These are phyloP conservation scores for Talaromyces sp. DNA, from an alignment of 2,329 filamentous ascomycete genomes.

Conservation along the genomic window DNA sequence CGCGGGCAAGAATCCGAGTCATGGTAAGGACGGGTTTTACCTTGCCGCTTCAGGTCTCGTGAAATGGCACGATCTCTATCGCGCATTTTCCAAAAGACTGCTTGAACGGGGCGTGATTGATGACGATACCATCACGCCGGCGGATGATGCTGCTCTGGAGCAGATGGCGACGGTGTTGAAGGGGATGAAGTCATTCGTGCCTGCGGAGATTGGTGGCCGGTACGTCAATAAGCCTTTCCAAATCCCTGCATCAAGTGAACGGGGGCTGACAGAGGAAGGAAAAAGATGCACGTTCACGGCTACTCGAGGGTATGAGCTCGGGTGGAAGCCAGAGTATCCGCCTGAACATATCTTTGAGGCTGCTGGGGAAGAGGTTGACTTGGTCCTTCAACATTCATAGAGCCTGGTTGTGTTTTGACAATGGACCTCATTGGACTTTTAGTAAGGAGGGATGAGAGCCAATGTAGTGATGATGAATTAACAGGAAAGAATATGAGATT, in stretches of 20 bases:
- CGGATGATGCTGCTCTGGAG: constrained; percentile 35
- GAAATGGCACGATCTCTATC: constrained; percentile 52
- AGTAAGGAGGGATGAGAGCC: no score
- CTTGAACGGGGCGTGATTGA: constrained; percentile 40
- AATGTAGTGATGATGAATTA: no score
- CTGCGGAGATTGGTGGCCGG: constrained; percentile 43
- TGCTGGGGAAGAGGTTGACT: constrained; percentile 47
- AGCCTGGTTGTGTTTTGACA: background rate
- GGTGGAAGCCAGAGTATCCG: constrained; percentile 45
- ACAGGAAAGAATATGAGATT: no score
- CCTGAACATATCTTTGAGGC: constrained; percentile 47
- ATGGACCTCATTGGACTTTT: background rate
- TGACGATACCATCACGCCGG: constrained; percentile 35
- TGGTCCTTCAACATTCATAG: constrained; percentile 34
- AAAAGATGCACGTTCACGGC: constrained; percentile 45
- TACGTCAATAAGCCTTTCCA: constrained; percentile 27
- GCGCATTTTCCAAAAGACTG: constrained; percentile 43
- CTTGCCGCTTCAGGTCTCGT: constrained; percentile 50
- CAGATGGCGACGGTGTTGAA: constrained; percentile 43
- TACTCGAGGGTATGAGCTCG: constrained; percentile 40
- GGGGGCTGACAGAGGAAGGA: background rate
- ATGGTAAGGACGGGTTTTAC: constrained; percentile 49
- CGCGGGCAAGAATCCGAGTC: constrained; percentile 29
- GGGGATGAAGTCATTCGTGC: constrained; percentile 35
- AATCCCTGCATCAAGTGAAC: background rate